Percentiles rank a stretch among this genome's conserved stretches.
Conservation (phyloP, 73 alveolate genomes). For the Stentor coeruleus region DNA sequence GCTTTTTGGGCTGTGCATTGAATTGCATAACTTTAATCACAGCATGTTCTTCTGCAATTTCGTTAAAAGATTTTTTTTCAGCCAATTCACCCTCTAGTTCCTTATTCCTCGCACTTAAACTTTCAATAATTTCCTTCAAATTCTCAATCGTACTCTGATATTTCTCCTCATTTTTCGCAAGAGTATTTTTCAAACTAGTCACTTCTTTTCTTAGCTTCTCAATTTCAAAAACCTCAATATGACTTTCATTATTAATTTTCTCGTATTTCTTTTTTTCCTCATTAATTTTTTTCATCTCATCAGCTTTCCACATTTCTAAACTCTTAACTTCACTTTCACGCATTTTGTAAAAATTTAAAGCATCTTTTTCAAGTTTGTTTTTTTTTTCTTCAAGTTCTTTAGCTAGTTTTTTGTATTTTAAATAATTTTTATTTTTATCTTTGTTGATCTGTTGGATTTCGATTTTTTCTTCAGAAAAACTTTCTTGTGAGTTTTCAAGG, state of each 20-base stretch:
- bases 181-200: slow-evolving; percentile 67
- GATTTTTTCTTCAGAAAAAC: too few species aligned
- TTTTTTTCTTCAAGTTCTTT: slow-evolving; percentile 17
- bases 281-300: slow-evolving; percentile 59
- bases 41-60: neutral
- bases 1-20: neutral
- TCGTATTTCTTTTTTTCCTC: slow-evolving; percentile 56
- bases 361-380: slow-evolving; percentile 40
- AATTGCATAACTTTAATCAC: neutral
- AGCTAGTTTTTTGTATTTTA: neutral
- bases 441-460: too few species aligned
- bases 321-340: slow-evolving; percentile 52
- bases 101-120: slow-evolving; percentile 62
- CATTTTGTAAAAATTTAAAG: slow-evolving; percentile 47
- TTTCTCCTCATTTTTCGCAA: slow-evolving; percentile 73
- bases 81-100: slow-evolving; percentile 59
- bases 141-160: slow-evolving; percentile 81
- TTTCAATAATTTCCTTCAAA: slow-evolving; percentile 76
- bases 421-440: too few species aligned
- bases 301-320: slow-evolving; percentile 62
- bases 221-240: slow-evolving; percentile 80
- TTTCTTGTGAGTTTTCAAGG: too few species aligned
- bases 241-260: slow-evolving; percentile 42
- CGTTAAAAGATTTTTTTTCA: slow-evolving; percentile 31
- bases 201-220: slow-evolving; percentile 73